Evolutionary conservation across 129 eudicot genomes (phyloP), one percentile per base, ranked within the genome.

Genomic region (Tagetes patula): DNA sequence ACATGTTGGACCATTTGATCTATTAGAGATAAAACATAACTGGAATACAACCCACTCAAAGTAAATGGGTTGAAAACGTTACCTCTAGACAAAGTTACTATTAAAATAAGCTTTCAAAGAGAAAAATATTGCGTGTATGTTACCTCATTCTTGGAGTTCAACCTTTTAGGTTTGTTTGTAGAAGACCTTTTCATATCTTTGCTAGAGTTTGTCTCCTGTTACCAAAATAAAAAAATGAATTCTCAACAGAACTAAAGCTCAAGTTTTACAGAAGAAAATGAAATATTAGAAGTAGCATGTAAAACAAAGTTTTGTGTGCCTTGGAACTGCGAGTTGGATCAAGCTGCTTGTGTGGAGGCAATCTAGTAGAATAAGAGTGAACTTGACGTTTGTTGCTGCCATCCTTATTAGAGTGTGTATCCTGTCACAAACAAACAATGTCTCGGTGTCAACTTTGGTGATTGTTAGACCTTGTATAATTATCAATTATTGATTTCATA

Each of bases 111-210:
- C 58, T 67, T 76, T 42, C 9, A 70, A 40, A 38, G 56, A 70
- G 33, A 49, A 49, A 67, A 50, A 13, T 49, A 20, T 20, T 20
- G 63, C 54, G 50, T 56, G 70, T 5, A 58, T 60, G 69, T 33
- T 79, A 87, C 98, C 96, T 94, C 98, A 49, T 69, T 78, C 81
- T 77, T 84, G 61, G 84, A 12, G 70, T 72, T 63, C 43, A 87
- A 80, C 78, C 84, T 86, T 79, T 70, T 86, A 43, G 86, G 85
- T 73, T 69, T 68, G 71, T 55, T 55, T 71, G 89, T 31, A 56
- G 73, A 71, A 27, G 79, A 53, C 72, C 63, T 92, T 58, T 75
- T 71, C 74, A 68, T 71, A 69, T 79, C 58, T 69, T 77, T 84
- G 79, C 81, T 84, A 64, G 38, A 75, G 37, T 60, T 41, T n/a